Percentiles rank a stretch among this genome's conserved stretches.
These are phyloP conservation scores for Abelmoschus esculentus DNA, from an alignment of 345 rosid genomes.

Conservation along the genomic window DNA sequence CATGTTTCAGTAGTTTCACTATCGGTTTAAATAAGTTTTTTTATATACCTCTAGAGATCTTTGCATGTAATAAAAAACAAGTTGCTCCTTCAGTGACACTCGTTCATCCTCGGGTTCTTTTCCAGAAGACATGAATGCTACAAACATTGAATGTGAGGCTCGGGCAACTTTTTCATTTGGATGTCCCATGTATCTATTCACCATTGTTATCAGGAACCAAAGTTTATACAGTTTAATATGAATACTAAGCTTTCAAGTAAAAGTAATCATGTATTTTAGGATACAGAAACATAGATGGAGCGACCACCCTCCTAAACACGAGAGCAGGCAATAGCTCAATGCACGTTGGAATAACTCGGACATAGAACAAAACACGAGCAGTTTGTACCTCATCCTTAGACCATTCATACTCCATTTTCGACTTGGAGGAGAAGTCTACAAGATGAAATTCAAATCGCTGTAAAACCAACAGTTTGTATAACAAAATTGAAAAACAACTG, in stretches of 20 bases:
- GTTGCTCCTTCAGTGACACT: conserved; percentile 59
- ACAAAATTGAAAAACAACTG: background rate
- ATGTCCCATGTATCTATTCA: conserved; percentile 73
- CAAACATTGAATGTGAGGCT: conserved; percentile 77
- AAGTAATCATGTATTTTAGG: conserved; percentile 26
- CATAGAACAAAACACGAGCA: conserved; percentile 75
- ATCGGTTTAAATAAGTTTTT: conserved; percentile 2
- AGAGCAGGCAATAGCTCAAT: conserved; percentile 53
- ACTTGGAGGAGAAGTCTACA: conserved; percentile 30
- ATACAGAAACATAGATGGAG: conserved; percentile 91
- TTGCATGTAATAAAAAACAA: conserved; percentile 73
- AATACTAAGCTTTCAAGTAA: background rate
- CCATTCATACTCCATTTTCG: conserved; percentile 57
- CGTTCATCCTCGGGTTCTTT: conserved; percentile 53
- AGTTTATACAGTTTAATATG: background rate
- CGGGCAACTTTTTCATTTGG: conserved; percentile 69
- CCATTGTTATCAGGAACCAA: conserved; percentile 37
- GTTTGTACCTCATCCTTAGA: conserved; percentile 88
- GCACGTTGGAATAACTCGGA: conserved; percentile 85
- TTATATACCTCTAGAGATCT: conserved; percentile 70
- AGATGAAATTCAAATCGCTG: conserved; percentile 11
- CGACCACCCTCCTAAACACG: conserved; percentile 56
- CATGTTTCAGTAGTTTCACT: background rate
- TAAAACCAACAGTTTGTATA: conserved; percentile 4
- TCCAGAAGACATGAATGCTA: conserved; percentile 63